Conservation (phyloP, 495 filamentous ascomycete species). For the Penicillium riverlandense region DNA sequence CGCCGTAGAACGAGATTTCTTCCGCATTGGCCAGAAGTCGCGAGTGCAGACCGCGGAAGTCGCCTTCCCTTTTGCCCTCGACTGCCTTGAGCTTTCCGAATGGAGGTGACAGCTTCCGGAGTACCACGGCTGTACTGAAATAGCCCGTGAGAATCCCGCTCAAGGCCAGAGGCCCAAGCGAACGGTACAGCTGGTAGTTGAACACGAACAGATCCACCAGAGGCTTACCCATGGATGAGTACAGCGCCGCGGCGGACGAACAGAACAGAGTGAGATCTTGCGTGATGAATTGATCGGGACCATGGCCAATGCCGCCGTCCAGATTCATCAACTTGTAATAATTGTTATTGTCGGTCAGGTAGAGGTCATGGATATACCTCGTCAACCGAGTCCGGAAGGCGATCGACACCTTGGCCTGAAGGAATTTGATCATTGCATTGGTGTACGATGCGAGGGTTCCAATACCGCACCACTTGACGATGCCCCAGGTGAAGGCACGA, state of each 20-base stretch:
- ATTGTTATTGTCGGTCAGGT: conserved; percentile 86
- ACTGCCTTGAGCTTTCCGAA: conserved; percentile 96
- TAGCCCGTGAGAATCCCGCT: conserved; percentile 86
- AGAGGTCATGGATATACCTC: conserved; percentile 95
- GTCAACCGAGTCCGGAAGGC: conserved; percentile 95
- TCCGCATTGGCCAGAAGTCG: conserved; percentile 94
- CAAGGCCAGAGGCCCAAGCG: conserved; percentile 81
- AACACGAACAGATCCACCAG: conserved; percentile 94
- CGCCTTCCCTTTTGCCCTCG: conserved; percentile 87
- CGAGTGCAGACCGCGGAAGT: conserved; percentile 84
- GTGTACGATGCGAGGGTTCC: conserved; percentile 77
- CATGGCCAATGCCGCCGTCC: conserved; percentile 86
- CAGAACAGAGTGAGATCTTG: conserved; percentile 96
- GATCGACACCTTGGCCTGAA: conserved; percentile 96
- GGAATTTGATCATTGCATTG: conserved; percentile 96
- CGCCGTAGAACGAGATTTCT: conserved; percentile 98
- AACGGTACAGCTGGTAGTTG: conserved; percentile 92
- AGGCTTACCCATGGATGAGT: conserved; percentile 94
- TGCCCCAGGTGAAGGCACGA: conserved; percentile 77
- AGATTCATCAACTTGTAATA: conserved; percentile 95
- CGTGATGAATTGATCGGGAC: conserved; percentile 95
- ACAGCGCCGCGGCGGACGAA: conserved; percentile 81
- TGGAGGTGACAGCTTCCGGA: conserved; percentile 81
- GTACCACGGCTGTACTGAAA: conserved; percentile 80
- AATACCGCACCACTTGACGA: conserved; percentile 75